Evolutionary conservation across 2,329 filamentous ascomycete species (phyloP).

Genomic region (Scortechinia acanthostroma): DNA sequence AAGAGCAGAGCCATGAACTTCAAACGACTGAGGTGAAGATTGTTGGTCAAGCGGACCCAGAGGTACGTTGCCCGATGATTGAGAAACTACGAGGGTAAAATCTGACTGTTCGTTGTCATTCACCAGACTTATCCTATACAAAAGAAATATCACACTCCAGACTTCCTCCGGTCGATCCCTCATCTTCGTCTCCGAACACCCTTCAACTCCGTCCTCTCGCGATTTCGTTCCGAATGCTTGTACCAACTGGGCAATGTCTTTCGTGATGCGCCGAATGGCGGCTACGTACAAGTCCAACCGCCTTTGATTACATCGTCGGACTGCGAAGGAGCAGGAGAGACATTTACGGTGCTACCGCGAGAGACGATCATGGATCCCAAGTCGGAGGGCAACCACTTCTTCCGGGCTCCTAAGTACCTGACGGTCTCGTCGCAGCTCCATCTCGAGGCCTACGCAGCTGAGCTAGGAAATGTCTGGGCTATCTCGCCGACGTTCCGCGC

Average conservation of each 20-base stretch:
- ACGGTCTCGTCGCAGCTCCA: conserved; percentile 94
- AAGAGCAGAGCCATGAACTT: neutral
- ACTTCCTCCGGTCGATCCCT: conserved; percentile 81
- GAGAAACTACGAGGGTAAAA: too few relatives aligned
- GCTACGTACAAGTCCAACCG: conserved; percentile 79
- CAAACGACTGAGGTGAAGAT: neutral
- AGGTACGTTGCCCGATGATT: neutral
- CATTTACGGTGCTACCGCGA: conserved; percentile 48
- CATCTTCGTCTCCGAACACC: conserved; percentile 80
- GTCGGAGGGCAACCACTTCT: conserved; percentile 53
- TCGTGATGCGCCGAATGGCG: conserved; percentile 33
- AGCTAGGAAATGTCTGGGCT: conserved; percentile 86
- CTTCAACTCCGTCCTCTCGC: conserved; percentile 72
- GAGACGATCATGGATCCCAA: conserved; percentile 17
- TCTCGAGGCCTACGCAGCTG: conserved; percentile 82
- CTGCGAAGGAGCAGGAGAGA: conserved; percentile 92
- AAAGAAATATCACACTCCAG: conserved; percentile 87
- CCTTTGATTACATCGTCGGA: conserved; percentile 94
- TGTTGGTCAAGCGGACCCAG: neutral
- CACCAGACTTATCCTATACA: conserved; percentile 81
- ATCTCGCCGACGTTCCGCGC: conserved; percentile 89
- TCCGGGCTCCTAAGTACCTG: conserved; percentile 81
- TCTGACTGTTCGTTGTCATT: too few relatives aligned
- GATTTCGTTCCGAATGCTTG: conserved; percentile 75
- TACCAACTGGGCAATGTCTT: conserved; percentile 72